Percentiles rank a stretch among this genome's conserved stretches.
Conservation (phyloP, 2,329 filamentous ascomycete genomes). For the Colletotrichum abscissum region DNA sequence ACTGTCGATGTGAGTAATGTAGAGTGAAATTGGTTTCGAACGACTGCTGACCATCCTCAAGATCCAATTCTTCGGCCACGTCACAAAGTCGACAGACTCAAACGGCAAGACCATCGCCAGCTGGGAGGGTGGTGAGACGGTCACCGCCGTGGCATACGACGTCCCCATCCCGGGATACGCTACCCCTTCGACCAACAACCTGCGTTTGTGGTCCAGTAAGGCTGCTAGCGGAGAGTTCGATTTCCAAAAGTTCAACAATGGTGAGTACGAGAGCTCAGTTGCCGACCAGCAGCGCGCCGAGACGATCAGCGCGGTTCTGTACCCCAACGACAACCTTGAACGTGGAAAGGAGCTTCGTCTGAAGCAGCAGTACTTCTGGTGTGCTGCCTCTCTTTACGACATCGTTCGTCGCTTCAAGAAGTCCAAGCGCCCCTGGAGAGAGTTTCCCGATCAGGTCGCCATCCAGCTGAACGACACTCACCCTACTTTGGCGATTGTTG, state of each 20-base stretch:
- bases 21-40: neutral
- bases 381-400: conserved; percentile 93
- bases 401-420: conserved; percentile 99
- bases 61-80: conserved; percentile 94
- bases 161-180: conserved; percentile 91
- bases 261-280: conserved; percentile 97
- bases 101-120: conserved; percentile 78
- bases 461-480: conserved; percentile 99
- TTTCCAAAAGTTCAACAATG: conserved; percentile 99
- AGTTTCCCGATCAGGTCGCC: conserved; percentile 94
- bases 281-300: conserved; percentile 99
- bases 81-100: conserved; percentile 79
- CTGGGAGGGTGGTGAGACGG: conserved; percentile 95
- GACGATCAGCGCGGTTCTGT: conserved; percentile 96
- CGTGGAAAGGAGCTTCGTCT: conserved; percentile 95
- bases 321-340: conserved; percentile 97
- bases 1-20: conserved; percentile 79
- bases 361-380: conserved; percentile 99
- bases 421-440: conserved; percentile 87
- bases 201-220: conserved; percentile 97
- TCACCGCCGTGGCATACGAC: conserved; percentile 93
- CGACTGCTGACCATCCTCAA: neutral
- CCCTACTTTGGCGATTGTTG: conserved; percentile 94
- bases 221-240: conserved; percentile 97
- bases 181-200: conserved; percentile 93